Conservation (phyloP, 2,329 filamentous ascomycete species). For the Aspergillus melleus region DNA sequence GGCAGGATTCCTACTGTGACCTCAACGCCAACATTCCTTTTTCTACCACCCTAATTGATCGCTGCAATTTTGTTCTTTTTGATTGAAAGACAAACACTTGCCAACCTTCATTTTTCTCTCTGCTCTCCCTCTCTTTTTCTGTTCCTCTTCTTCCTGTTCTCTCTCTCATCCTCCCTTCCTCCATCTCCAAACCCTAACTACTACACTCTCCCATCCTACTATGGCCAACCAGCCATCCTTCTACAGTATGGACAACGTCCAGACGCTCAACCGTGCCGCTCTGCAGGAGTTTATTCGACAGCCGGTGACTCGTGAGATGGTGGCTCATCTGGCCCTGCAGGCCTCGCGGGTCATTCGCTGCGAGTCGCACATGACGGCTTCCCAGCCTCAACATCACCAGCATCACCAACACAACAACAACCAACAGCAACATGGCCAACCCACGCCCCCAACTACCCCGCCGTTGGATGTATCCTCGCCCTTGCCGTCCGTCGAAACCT, state of each 20-base stretch:
- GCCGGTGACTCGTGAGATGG: conserved; percentile 51
- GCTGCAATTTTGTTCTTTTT: background rate
- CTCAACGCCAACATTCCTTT: conserved; percentile 16
- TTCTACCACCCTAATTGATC: background rate
- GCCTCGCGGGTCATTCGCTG: conserved; percentile 51
- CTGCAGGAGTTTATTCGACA: conserved; percentile 49
- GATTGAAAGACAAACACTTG: conserved; percentile 4
- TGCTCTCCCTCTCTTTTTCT: background rate
- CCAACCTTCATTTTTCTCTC: background rate
- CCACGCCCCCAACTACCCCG: conserved; percentile 61
- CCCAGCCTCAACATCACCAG: conserved; percentile 26
- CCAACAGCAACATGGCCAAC: conserved; percentile 48
- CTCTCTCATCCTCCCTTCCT: conserved; percentile 2
- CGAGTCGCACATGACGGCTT: conserved; percentile 51
- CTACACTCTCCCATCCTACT: background rate
- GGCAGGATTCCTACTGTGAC: conserved; percentile 24
- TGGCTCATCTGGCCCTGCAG: conserved; percentile 48
- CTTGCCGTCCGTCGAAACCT: conserved; percentile 80
- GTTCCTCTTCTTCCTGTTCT: background rate
- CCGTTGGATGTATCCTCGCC: conserved; percentile 49
- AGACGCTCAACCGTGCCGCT: conserved; percentile 42
- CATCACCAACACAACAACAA: conserved; percentile 9
- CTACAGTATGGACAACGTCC: conserved; percentile 14
- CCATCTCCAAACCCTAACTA: background rate
- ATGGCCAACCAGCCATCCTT: conserved; percentile 1